Evolutionary conservation across 176 grass and related monocot species (phyloP).

Genomic region (Triticum aestivum): IWGSC_CS_RefSeq_v2.1 NC_057806.1:131394109-131394608

Average conservation of each 20-base stretch:
- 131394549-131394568: slow-evolving; percentile 74
- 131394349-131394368: slow-evolving; percentile 93
- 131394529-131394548: slow-evolving; percentile 94
- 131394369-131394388: slow-evolving; percentile 80
- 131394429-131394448: slow-evolving; percentile 23
- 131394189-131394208: neutral
- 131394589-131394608: neutral
- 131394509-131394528: slow-evolving; percentile 94
- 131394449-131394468: neutral
- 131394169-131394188: neutral
- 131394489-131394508: slow-evolving; percentile 18
- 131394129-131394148: neutral
- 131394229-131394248: slow-evolving; percentile 41
- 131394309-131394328: slow-evolving; percentile 66
- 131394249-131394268: slow-evolving; percentile 45
- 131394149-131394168: neutral
- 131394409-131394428: slow-evolving; percentile 72
- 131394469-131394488: slow-evolving; percentile 6
- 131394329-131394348: slow-evolving; percentile 81
- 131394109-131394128: neutral
- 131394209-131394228: neutral
- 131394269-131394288: slow-evolving; percentile 36
- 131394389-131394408: slow-evolving; percentile 86
- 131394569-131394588: slow-evolving; percentile 24
- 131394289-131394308: slow-evolving; percentile 34